Evolutionary conservation across 345 rosid genomes (phyloP).

Genomic region (Salix arbutifolia): DNA sequence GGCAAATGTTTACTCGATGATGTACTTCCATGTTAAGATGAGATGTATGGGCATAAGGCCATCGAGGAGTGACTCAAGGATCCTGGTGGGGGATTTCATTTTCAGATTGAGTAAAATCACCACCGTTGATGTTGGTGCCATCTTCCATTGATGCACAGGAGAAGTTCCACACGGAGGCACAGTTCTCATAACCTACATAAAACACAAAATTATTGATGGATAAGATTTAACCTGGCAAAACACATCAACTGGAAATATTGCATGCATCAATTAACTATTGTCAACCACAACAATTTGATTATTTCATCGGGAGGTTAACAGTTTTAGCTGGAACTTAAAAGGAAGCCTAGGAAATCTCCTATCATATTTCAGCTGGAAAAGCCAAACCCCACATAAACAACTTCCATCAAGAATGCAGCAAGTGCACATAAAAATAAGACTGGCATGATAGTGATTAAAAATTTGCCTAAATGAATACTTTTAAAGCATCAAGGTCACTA

Average conservation of each 20-base stretch:
- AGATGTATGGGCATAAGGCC: not conserved
- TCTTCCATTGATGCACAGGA: conserved; percentile 27
- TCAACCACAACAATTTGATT: too few species aligned
- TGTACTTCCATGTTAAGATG: not conserved
- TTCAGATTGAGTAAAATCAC: conserved; percentile 14
- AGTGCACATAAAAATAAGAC: not conserved
- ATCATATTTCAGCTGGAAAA: not conserved
- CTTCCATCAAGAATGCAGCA: not conserved
- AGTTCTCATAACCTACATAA: conserved; percentile 52
- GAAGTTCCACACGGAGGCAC: conserved; percentile 79
- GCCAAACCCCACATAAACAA: not conserved
- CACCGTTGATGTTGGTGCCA: conserved; percentile 12
- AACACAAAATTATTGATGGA: not conserved
- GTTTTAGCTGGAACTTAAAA: too few species aligned
- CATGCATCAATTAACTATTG: too few species aligned
- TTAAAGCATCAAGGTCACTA: not conserved
- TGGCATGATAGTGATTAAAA: not conserved
- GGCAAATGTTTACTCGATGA: not conserved
- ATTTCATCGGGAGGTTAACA: too few species aligned
- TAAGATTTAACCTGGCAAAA: too few species aligned
- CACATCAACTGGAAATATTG: too few species aligned
- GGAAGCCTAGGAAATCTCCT: not conserved
- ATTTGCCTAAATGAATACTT: not conserved
- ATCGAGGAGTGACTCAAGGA: not conserved
- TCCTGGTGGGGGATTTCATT: not conserved